phyloP scores from a whole-genome alignment of 768 basidiomycete genomes.

The Daedaleopsis sinensis region DNA sequence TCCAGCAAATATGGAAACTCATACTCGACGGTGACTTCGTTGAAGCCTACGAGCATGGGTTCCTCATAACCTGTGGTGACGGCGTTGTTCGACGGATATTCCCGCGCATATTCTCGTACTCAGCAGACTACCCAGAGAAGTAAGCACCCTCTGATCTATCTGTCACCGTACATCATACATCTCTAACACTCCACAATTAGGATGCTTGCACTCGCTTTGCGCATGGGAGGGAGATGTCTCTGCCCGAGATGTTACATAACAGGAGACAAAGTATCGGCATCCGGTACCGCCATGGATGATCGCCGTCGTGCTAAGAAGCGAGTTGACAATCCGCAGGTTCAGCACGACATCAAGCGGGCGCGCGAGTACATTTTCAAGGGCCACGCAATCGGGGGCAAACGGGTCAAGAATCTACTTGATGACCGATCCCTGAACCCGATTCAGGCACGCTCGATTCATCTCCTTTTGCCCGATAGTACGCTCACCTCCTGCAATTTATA shows the following conservation, averaged over 20 bases:
- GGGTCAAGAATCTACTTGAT: slow-evolving; percentile 16
- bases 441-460: slow-evolving; percentile 7
- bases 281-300: slow-evolving; percentile 28
- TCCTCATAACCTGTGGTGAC: slow-evolving; percentile 31
- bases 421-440: slow-evolving; percentile 19
- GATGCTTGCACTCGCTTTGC: slow-evolving; percentile 40
- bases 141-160: too few species aligned
- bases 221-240: slow-evolving; percentile 39
- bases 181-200: too few species aligned
- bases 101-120: slow-evolving; percentile 34
- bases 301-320: slow-evolving; percentile 1
- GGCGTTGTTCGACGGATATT: too few species aligned
- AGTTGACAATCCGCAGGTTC: background rate
- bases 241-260: slow-evolving; percentile 42
- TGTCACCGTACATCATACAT: too few species aligned
- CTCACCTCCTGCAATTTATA: slow-evolving; percentile 13
- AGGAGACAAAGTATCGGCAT: slow-evolving; percentile 27
- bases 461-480: accelerated
- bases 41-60: slow-evolving; percentile 31
- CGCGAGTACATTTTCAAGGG: slow-evolving; percentile 22
- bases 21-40: slow-evolving; percentile 30
- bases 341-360: slow-evolving; percentile 4
- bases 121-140: slow-evolving; percentile 43
- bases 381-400: slow-evolving; percentile 5
- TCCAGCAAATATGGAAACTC: slow-evolving; percentile 33